A percentile compares a stretch with the other conserved stretches of the same genome.
These are phyloP conservation scores for Epicoccum nigrum DNA, from an alignment of 2,329 filamentous ascomycete genomes.

Conservation along the genomic window DNA sequence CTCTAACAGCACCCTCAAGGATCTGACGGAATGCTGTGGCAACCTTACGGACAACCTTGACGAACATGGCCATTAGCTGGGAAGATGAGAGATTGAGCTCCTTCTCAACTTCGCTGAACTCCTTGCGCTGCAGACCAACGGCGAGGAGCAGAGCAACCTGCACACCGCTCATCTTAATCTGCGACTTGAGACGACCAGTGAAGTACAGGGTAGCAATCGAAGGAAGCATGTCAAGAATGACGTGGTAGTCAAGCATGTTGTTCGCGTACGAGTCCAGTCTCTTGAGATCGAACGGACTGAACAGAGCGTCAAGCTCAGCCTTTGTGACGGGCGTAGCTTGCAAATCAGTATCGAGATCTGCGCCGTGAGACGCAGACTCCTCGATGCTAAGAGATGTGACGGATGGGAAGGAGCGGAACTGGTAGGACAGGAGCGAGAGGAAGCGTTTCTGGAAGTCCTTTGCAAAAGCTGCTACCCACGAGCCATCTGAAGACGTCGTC, in stretches of 20 bases:
- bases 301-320: constrained; percentile 72
- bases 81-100: constrained; percentile 76
- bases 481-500: constrained; percentile 63
- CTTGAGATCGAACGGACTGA: constrained; percentile 94
- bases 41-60: constrained; percentile 92
- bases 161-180: constrained; percentile 76
- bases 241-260: constrained; percentile 97
- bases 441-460: constrained; percentile 96
- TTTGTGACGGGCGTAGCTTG: constrained; percentile 69
- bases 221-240: constrained; percentile 91
- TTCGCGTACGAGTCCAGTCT: constrained; percentile 93
- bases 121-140: constrained; percentile 85
- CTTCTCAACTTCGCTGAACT: constrained; percentile 77
- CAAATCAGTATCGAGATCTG: constrained; percentile 64
- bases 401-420: constrained; percentile 83
- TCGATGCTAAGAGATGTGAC: constrained; percentile 84
- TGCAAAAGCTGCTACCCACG: constrained; percentile 89
- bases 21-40: constrained; percentile 77
- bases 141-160: constrained; percentile 89
- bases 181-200: constrained; percentile 70
- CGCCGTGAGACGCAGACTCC: constrained; percentile 78
- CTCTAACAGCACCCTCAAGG: constrained; percentile 69
- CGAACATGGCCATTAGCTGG: constrained; percentile 94
- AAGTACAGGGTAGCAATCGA: constrained; percentile 85
- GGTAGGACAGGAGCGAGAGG: constrained; percentile 84